These are phyloP conservation scores for Lipomyces sp. DNA, from an alignment of 805 yeast species.

Conservation along the genomic window DNA sequence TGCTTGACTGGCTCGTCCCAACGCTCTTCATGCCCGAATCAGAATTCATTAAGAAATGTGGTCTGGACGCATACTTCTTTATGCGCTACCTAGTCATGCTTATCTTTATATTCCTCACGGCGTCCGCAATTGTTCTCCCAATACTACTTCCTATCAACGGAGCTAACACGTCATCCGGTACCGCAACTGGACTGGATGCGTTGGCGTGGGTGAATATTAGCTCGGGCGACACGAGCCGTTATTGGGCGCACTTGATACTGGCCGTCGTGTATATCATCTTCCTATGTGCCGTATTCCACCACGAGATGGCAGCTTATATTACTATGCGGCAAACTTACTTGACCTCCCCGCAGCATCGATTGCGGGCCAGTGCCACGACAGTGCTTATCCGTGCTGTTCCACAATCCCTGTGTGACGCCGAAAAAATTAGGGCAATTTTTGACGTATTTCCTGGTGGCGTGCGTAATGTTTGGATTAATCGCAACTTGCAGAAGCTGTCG, in stretches of 20 bases:
- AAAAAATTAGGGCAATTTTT: constrained; percentile 60
- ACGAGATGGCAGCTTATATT: constrained; percentile 61
- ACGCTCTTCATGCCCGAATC: constrained; percentile 70
- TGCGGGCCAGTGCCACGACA: constrained; percentile 51
- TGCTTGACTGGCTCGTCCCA: constrained; percentile 71
- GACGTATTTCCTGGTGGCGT: constrained; percentile 59
- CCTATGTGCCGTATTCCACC: constrained; percentile 60
- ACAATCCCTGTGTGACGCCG: constrained; percentile 54
- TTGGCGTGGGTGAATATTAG: constrained; percentile 76
- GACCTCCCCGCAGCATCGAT: constrained; percentile 38
- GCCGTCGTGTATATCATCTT: constrained; percentile 58
- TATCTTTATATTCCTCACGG: constrained; percentile 58
- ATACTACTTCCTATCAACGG: constrained; percentile 76
- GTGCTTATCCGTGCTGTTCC: constrained; percentile 73
- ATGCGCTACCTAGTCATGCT: constrained; percentile 73
- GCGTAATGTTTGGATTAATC: constrained; percentile 63
- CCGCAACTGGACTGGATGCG: constrained; percentile 60
- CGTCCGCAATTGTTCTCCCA: constrained; percentile 60
- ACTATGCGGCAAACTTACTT: constrained; percentile 55
- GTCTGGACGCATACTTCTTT: constrained; percentile 91
- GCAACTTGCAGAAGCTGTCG: constrained; percentile 51
- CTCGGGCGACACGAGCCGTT: constrained; percentile 52
- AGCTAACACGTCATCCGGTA: constrained; percentile 29
- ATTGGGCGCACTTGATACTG: constrained; percentile 67
- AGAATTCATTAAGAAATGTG: constrained; percentile 81